Percentiles rank a stretch among this genome's conserved stretches.
phyloP scores from a whole-genome alignment of 1,284 basidiomycete species.

The Melampsora larici-populina region DNA sequence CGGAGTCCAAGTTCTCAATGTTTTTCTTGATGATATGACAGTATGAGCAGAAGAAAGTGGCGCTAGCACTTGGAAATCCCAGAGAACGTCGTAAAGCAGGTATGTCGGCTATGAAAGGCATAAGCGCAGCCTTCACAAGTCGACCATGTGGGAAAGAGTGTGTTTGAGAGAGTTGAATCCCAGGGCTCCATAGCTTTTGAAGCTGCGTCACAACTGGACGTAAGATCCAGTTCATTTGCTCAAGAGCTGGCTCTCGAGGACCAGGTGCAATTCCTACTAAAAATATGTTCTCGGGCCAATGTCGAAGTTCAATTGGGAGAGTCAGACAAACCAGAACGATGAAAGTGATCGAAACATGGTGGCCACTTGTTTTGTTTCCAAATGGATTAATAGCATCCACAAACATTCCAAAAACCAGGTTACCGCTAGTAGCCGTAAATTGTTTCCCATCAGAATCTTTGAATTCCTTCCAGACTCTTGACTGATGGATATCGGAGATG shows the following conservation, averaged over 20 bases:
- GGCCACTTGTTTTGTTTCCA: neutral
- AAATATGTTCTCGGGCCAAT: no score
- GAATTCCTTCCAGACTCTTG: neutral
- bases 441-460: no score
- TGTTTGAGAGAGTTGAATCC: conserved; percentile 46
- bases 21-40: conserved; percentile 19
- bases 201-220: conserved; percentile 53
- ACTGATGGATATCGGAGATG: conserved; percentile 18
- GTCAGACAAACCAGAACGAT: conserved; percentile 10
- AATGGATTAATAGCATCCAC: conserved; percentile 21
- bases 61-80: conserved; percentile 25
- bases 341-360: conserved; percentile 14
- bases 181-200: conserved; percentile 50
- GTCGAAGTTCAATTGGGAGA: conserved; percentile 51
- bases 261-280: no score
- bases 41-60: conserved; percentile 41
- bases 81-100: conserved; percentile 41
- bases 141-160: neutral
- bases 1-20: conserved; percentile 9
- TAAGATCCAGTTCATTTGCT: no score
- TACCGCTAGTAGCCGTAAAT: neutral
- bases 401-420: conserved; percentile 15
- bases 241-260: no score
- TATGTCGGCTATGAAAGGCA: conserved; percentile 44
- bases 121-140: conserved; percentile 16